A percentile compares a stretch with the other conserved stretches of the same genome.
Conservation (phyloP, 1,284 basidiomycete genomes). For the Cerioporus squamosus region DNA sequence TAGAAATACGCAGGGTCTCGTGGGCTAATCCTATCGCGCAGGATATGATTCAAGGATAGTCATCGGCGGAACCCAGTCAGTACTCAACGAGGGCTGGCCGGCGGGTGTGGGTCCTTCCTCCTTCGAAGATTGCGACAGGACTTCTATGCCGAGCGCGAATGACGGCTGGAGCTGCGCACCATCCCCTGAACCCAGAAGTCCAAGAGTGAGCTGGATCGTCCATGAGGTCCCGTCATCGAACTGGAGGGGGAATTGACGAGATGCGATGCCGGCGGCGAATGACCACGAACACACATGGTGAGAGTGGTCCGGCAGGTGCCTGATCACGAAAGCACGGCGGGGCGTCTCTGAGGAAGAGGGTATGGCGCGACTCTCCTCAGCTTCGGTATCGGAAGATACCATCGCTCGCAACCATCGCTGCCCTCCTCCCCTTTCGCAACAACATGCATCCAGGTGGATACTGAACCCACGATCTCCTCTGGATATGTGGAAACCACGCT, state of each 20-base stretch:
- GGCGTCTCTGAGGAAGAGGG: background rate
- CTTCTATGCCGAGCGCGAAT: conserved; percentile 3
- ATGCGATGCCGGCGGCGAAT: conserved; percentile 11
- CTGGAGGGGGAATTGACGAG: conserved; percentile 2
- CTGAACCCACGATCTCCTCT: background rate
- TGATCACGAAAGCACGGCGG: background rate
- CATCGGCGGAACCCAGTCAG: background rate
- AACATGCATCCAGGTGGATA: background rate
- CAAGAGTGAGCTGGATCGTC: conserved; percentile 5
- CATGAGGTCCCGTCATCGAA: background rate
- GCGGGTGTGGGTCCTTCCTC: too few species aligned
- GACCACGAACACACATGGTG: conserved; percentile 16
- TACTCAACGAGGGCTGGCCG: too few species aligned
- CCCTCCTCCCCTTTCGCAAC: background rate
- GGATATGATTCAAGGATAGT: background rate
- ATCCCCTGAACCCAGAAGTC: background rate
- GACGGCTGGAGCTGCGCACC: background rate
- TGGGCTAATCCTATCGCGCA: too few species aligned
- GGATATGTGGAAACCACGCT: background rate
- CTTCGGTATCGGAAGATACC: background rate
- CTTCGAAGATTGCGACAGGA: background rate
- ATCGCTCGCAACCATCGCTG: conserved; percentile 4
- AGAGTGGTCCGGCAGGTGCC: conserved; percentile 3
- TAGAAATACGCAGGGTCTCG: too few species aligned
- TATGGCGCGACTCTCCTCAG: background rate